Evolutionary conservation across 1,139 yeast genomes (phyloP), one percentile per base, ranked within the genome.

Genomic region (Magnusiomyces starmeri): DNA sequence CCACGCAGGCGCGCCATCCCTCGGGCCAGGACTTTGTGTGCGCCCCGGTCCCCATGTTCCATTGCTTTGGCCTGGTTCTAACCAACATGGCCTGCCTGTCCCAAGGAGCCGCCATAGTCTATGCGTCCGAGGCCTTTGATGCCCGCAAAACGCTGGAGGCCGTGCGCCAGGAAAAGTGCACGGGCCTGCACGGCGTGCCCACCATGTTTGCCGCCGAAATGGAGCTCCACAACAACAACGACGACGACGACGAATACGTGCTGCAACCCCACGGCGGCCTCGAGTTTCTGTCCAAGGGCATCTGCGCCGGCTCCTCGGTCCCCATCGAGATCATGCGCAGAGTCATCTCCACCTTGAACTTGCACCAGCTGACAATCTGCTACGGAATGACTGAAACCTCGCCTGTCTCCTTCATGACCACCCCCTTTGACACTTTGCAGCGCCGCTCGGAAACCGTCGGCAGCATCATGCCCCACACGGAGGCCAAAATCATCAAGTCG

Each of bases 321-420:
- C 69, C 69, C 16, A 54, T 63, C 6, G 67, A 64, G 44, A 59
- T 66, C 43, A 66, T 66, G 70, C 55, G 54, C 12, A 54, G 59
- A 21, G 56, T 66, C 27, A 52, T 55, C 10, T 16, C 53, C 9
- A 53, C 53, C 16, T 51, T 66, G 46, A 60, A 62, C 48, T 56
- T 66, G 35, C 43, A 46, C 34, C 62, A 62, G 44, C 60, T 66
- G 34, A 62, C 67, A 9, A 66, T 66, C 45, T 65, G 70, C 56
- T 66, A 66, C 51, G 70, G 70, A 21, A 66, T 66, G 70, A 66
- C 70, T 6, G 70, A 66, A 47, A 66, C 70, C 1, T 56, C 68
- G 1, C 70, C 70, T 0, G 69, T 65, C 10, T 58, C 65, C 26
- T 63, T 64, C 57, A 66, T 66, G 70, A 58, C 69, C 2, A 51